Evolutionary conservation across 2,329 filamentous ascomycete species (phyloP), one percentile per base, ranked within the genome.

Genomic region (Raffaelea deltoideospora): DNA sequence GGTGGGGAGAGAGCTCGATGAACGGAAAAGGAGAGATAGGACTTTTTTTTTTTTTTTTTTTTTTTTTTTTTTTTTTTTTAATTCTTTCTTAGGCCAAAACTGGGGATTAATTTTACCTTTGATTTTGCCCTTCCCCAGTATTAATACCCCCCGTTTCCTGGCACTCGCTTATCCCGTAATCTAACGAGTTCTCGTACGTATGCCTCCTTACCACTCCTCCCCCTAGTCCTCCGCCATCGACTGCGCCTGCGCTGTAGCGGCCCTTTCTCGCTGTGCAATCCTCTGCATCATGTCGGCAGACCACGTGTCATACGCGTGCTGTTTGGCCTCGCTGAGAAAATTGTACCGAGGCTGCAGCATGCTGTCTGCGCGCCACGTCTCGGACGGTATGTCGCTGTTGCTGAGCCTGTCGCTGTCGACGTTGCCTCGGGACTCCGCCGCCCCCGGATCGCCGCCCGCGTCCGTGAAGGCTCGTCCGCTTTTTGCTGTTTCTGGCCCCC

Each of bases 271-370:
- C 15, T 14, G 10, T 29, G 38, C 43, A 40, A 83, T 71, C 45
- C 64, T 64, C 40, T 55, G 58, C 50, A 81, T 47, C 20, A 84
- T 67, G 1, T 53, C 57, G 5, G 64, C 61, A 53, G 77, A 77
- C 83, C 82, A 90, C 15, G 52, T 53, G 31, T 53, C 59, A 50
- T 76, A 86, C 10, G 78, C 72, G 29, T 60, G 61, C 46, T 66
- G 64, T 45, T 72, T 73, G 42, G 65, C 60, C 34, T 77, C 72
- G 43, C 75, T 77, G 47, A 87, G 54, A 48, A 76, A 83, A 48
- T 86, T 79, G 48, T 81, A 76, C 33, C 69, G 67, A 44, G 78
- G 75, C 53, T 86, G 79, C 47, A 87, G 72, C 80, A 86, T 86
- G 3, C 76, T 80, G 43, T 75, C 71, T 9, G 65, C 59, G 39